Conservation (phyloP, 306 rosid species). For the Dicorynia guianensis region DNA sequence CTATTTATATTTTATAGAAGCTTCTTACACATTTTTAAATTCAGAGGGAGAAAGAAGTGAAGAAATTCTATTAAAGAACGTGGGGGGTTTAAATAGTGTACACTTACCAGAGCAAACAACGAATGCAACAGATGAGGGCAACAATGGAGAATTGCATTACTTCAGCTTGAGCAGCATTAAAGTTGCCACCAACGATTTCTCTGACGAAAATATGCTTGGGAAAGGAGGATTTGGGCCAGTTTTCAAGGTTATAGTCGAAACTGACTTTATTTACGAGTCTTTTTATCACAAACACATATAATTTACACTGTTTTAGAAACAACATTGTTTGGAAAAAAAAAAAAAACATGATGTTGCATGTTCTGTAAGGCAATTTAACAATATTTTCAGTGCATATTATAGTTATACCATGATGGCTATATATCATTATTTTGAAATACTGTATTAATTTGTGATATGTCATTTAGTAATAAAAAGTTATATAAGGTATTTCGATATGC, state of each 20-base stretch:
- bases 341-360: no score
- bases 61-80: constrained; percentile 29
- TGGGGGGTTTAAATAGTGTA: not conserved
- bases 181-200: constrained; percentile 41
- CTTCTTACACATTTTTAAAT: constrained; percentile 2
- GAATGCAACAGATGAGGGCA: constrained; percentile 33
- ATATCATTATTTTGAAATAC: no score
- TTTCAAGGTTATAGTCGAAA: constrained; percentile 34
- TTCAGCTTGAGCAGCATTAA: constrained; percentile 33
- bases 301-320: not conserved
- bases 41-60: constrained; percentile 28
- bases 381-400: no score
- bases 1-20: not conserved
- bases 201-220: constrained; percentile 45
- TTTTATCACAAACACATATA: not conserved
- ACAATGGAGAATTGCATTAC: constrained; percentile 42
- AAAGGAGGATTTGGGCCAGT: constrained; percentile 51
- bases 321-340: no score
- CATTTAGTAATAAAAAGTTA: no score
- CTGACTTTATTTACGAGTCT: not conserved
- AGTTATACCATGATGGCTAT: no score
- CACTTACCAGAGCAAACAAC: constrained; percentile 20
- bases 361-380: no score
- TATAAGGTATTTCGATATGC: no score
- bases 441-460: no score